Base-by-base conservation (phyloP, 2,329 filamentous ascomycete genomes). In the Ophiostoma quercus region DNA sequence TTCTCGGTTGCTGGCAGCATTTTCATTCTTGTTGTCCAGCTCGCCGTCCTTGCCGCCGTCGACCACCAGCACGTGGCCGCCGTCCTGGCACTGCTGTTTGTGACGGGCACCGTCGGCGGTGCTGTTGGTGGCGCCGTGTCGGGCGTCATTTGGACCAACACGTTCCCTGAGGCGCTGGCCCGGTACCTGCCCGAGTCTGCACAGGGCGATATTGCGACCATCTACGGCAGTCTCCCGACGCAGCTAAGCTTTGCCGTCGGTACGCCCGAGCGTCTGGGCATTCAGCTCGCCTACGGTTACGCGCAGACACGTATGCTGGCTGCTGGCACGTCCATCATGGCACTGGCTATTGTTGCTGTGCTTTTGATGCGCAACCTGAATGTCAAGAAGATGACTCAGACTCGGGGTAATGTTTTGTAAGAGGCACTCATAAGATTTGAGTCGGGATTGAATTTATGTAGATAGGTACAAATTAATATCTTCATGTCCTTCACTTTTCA, bases 101-200 rank as follows among this genome's bases (percentile, higher is more conserved):
- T 84, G 3, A 57, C 51, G 51, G 51, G 51, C 72, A 84, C 83
- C 69, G 82, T 88, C 70, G 87, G 87, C 68, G 85, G 84, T 51
- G 85, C 84, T 2, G 82, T 88, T 34, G 86, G 86, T 11, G 79
- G 79, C 1, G 83, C 86, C n/a, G 81, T 90, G 68, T 84, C 87
- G 1, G 84, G 83, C 0, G 86, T 85, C 7, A 84, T 90, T 73
- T 90, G 87, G 87, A 85, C 84, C 0, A 81, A 83, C 73, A 79
- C 84, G 11, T 84, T 90, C 73, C 84, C 84, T 5, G 76, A 76
- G 37, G 83, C 82, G 51, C 80, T 88, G 7, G 76, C 77, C 47
- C 72, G 77, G 51, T 84, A 85, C 71, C 79, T 88, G 0, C 86
- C 86, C 16, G 73, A 79, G 9, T 57, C 51, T 4, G 22, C 22